phyloP scores from a whole-genome alignment of 208 protist genomes.

The Borovskyia barvae region DNA sequence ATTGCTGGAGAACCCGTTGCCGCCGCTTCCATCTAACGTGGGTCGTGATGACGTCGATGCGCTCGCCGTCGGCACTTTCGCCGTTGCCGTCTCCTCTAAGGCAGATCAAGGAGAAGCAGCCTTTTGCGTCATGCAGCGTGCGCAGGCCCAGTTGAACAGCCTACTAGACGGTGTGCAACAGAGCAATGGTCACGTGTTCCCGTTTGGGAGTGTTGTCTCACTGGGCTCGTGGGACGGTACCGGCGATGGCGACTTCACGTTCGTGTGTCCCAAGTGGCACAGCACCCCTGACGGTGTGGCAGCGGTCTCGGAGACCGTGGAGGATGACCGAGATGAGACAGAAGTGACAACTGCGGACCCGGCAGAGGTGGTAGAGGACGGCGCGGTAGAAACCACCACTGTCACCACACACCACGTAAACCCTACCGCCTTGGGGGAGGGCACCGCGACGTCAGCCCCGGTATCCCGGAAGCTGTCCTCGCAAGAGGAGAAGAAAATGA shows the following conservation, averaged over 20 bases:
- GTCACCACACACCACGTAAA: not conserved
- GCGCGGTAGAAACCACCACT: not conserved
- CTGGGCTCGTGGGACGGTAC: conserved; percentile 77
- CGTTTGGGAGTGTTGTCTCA: conserved; percentile 77
- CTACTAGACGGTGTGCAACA: conserved; percentile 9
- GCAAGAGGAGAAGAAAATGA: conserved; percentile 15
- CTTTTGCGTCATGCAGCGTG: conserved; percentile 52
- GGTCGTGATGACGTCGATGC: not conserved
- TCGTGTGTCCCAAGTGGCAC: conserved; percentile 20
- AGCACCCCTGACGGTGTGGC: not conserved
- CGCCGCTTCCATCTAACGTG: not conserved
- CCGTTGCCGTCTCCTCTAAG: conserved; percentile 22
- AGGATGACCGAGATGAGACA: conserved; percentile 1
- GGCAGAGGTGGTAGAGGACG: not conserved
- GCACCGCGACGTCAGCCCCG: not conserved
- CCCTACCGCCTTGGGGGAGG: not conserved
- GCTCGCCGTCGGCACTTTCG: conserved; percentile 29
- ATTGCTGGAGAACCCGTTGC: not conserved
- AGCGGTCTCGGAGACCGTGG: not conserved
- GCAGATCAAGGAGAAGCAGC: conserved; percentile 40
- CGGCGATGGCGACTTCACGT: conserved; percentile 73
- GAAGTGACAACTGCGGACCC: not conserved
- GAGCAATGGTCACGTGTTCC: conserved; percentile 28
- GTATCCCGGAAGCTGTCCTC: not conserved
- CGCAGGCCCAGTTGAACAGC: conserved; percentile 37